Conservation (phyloP, 129 eudicot genomes). For the Smallanthus sonchifolius region DNA sequence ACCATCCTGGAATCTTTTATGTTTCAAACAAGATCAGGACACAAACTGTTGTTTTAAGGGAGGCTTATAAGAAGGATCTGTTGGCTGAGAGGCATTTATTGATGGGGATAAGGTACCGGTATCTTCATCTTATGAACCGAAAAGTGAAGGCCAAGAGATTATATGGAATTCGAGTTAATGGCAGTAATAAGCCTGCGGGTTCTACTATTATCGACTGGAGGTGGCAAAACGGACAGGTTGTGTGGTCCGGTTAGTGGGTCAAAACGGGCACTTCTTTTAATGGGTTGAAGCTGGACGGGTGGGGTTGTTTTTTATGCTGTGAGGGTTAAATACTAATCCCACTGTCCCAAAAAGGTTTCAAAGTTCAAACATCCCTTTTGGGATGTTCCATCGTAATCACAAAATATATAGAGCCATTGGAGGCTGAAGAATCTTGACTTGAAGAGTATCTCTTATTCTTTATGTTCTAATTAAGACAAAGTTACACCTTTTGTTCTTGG, state of each 20-base stretch:
- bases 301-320: neutral
- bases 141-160: constrained; percentile 40
- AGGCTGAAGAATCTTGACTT: neutral
- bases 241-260: neutral
- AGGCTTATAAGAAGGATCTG: constrained; percentile 62
- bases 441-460: neutral
- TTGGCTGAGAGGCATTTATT: constrained; percentile 61
- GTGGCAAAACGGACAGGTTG: neutral
- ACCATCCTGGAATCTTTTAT: constrained; percentile 85
- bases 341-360: neutral
- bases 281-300: neutral
- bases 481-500: no score
- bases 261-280: neutral
- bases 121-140: constrained; percentile 77
- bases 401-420: neutral
- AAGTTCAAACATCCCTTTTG: neutral
- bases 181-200: constrained; percentile 8
- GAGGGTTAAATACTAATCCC: neutral
- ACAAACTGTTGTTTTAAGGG: constrained; percentile 84
- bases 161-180: constrained; percentile 13
- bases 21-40: constrained; percentile 87
- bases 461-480: neutral
- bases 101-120: constrained; percentile 69
- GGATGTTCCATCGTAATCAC: neutral
- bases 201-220: neutral